These are phyloP conservation scores for Rhizophagus clarus DNA, from an alignment of 192 early-diverging fungal genomes.

Conservation along the genomic window DNA sequence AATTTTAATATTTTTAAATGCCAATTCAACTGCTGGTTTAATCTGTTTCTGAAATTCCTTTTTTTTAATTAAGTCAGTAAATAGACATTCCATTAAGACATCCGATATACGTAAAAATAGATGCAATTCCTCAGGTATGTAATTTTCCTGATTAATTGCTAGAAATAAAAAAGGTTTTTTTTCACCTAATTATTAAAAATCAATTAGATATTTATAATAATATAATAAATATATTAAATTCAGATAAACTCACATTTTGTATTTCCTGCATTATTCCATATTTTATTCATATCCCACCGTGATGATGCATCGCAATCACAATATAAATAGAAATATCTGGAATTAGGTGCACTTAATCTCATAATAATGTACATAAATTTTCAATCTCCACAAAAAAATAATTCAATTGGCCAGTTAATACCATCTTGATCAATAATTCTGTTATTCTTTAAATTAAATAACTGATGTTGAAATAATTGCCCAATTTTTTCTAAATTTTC, in stretches of 20 bases:
- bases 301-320: not conserved
- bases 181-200: too few species aligned
- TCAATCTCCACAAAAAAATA: not conserved
- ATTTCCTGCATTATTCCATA: not conserved
- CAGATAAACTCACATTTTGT: too few species aligned
- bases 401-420: not conserved
- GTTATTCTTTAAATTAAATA: not conserved
- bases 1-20: not conserved
- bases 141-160: constrained; percentile 7
- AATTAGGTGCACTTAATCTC: not conserved
- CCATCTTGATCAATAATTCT: not conserved
- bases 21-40: not conserved
- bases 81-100: not conserved
- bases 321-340: not conserved
- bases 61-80: constrained; percentile 7
- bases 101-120: not conserved
- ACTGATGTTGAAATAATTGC: not conserved
- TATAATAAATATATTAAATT: too few species aligned
- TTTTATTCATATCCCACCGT: not conserved
- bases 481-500: not conserved
- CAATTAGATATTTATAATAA: too few species aligned
- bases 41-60: not conserved
- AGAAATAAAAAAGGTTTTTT: not conserved
- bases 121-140: not conserved
- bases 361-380: not conserved